Percentiles rank a stretch among this genome's conserved stretches.
Evolutionary conservation across 768 basidiomycete species (phyloP).

Genomic region (Collybiopsis confluens): DNA sequence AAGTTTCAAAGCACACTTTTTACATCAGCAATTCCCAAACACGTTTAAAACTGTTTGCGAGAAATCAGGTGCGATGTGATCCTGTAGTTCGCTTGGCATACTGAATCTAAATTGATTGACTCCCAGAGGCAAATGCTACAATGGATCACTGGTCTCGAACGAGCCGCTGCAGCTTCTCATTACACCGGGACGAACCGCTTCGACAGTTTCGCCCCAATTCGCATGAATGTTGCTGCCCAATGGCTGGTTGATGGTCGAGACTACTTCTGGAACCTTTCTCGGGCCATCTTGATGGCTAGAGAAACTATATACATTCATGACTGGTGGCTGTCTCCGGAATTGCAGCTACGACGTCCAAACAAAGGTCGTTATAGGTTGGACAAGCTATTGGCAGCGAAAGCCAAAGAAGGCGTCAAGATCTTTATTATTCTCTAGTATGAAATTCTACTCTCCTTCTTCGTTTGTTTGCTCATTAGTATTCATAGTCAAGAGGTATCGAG

Average conservation of each 20-base stretch:
- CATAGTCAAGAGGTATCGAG: conserved; percentile 90
- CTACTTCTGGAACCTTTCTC: conserved; percentile 96
- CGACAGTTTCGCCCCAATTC: conserved; percentile 89
- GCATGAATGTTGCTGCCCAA: conserved; percentile 90
- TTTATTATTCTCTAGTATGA: conserved; percentile 90
- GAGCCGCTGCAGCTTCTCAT: conserved; percentile 68
- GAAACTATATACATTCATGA: conserved; percentile 93
- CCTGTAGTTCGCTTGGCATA: not conserved
- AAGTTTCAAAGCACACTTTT: conserved; percentile 91
- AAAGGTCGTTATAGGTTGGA: conserved; percentile 88
- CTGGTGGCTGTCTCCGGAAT: conserved; percentile 95
- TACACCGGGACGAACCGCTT: conserved; percentile 85
- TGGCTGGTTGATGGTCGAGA: conserved; percentile 99
- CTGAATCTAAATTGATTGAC: conserved; percentile 9
- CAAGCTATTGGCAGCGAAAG: conserved; percentile 80
- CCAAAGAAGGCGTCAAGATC: conserved; percentile 93
- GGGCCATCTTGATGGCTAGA: conserved; percentile 85
- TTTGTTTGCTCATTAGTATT: not conserved
- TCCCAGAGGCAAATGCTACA: conserved; percentile 98
- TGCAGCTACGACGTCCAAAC: conserved; percentile 80
- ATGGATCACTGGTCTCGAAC: conserved; percentile 90
- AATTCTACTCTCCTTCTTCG: not conserved
- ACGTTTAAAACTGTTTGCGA: conserved; percentile 80
- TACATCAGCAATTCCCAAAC: conserved; percentile 91
- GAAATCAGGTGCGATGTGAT: conserved; percentile 62